Evolutionary conservation across 2,329 filamentous ascomycete species (phyloP).

Genomic region (Apiospora saccharicola): DNA sequence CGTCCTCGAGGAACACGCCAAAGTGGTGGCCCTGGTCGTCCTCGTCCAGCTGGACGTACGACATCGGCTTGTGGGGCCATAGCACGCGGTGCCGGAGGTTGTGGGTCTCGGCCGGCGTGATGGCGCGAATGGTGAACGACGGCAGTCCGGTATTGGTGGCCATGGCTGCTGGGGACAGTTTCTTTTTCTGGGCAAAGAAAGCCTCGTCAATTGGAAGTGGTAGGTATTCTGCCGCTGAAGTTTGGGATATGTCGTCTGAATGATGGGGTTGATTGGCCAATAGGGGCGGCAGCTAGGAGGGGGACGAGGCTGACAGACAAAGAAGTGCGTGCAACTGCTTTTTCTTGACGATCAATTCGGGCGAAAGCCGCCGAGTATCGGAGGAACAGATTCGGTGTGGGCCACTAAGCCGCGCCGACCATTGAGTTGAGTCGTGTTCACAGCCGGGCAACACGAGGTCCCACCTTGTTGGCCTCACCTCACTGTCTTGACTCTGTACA

Average conservation of each 20-base stretch:
- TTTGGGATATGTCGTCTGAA: background rate
- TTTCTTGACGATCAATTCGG: background rate
- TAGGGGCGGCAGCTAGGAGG: background rate
- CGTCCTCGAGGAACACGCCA: conserved; percentile 31
- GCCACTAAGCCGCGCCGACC: background rate
- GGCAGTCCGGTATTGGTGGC: conserved; percentile 14
- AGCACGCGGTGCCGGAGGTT: conserved; percentile 35
- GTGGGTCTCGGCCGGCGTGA: conserved; percentile 33
- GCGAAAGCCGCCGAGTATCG: background rate
- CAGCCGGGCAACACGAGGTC: background rate
- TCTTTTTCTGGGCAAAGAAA: too few relatives aligned
- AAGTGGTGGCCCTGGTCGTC: conserved; percentile 35
- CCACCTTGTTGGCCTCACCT: background rate
- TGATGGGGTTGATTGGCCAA: background rate
- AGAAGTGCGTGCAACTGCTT: background rate
- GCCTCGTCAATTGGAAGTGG: too few relatives aligned
- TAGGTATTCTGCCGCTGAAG: too few relatives aligned
- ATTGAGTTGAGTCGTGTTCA: conserved; percentile 12
- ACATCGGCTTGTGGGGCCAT: conserved; percentile 35
- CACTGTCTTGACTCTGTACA: background rate
- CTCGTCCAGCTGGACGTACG: conserved; percentile 36
- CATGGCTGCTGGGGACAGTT: background rate
- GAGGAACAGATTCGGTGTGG: background rate
- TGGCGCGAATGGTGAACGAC: conserved; percentile 30
- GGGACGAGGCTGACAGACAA: background rate